Evolutionary conservation across 2,329 filamentous ascomycete species (phyloP).

Genomic region (Exserohilum turcica): DNA sequence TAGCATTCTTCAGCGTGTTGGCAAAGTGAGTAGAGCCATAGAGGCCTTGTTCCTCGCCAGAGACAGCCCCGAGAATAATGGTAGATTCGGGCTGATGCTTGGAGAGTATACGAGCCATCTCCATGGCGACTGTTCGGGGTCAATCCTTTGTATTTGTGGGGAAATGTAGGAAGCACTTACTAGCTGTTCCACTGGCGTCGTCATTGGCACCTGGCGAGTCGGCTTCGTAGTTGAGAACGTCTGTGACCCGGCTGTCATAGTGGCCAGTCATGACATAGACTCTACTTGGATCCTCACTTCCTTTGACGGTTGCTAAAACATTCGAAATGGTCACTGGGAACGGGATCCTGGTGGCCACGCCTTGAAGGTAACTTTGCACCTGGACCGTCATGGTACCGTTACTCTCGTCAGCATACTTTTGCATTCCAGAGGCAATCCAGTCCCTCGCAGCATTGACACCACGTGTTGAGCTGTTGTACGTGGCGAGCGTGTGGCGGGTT

Average conservation of each 20-base stretch:
- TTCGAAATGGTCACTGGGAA: conserved; percentile 61
- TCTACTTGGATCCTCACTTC: conserved; percentile 54
- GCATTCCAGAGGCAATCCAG: conserved; percentile 61
- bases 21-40: conserved; percentile 60
- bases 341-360: conserved; percentile 53
- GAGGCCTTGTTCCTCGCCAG: conserved; percentile 63
- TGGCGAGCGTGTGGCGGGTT: conserved; percentile 62
- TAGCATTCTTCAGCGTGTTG: conserved; percentile 57
- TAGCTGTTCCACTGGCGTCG: conserved; percentile 61
- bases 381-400: conserved; percentile 59
- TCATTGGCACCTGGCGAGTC: conserved; percentile 64
- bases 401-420: conserved; percentile 53
- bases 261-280: conserved; percentile 62
- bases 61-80: conserved; percentile 62
- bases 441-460: conserved; percentile 64
- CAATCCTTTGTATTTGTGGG: background rate
- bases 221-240: conserved; percentile 57
- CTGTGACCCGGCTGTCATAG: conserved; percentile 60
- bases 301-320: conserved; percentile 55
- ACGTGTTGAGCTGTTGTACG: conserved; percentile 56
- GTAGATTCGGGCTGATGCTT: conserved; percentile 56
- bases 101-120: conserved; percentile 60
- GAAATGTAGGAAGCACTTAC: conserved; percentile 20
- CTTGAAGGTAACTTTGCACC: conserved; percentile 59
- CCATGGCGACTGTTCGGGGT: conserved; percentile 53